These are phyloP conservation scores for Exophiala viscosa DNA, from an alignment of 2,329 filamentous ascomycete genomes.

Conservation along the genomic window DNA sequence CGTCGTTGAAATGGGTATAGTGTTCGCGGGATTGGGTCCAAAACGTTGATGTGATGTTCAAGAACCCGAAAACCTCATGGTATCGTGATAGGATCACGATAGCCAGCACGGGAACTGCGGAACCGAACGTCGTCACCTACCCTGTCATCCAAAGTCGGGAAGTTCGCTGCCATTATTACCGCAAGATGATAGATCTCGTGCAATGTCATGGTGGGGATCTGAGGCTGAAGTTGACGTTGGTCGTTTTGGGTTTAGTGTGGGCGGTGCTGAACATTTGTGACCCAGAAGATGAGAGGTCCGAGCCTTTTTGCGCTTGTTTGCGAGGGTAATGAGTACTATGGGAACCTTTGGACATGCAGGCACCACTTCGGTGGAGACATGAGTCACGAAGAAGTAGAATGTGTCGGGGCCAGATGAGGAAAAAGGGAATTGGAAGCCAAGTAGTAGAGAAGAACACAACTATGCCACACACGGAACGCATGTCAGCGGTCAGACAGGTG, in stretches of 20 bases:
- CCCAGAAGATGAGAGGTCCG: neutral
- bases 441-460: too few species aligned
- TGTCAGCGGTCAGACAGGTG: too few species aligned
- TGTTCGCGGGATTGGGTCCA: slow-evolving; percentile 20
- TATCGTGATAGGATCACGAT: neutral
- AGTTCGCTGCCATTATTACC: neutral
- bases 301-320: neutral
- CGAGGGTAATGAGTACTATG: neutral
- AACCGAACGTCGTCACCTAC: slow-evolving; percentile 18
- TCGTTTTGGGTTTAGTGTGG: slow-evolving; percentile 16
- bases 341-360: slow-evolving; percentile 9
- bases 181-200: neutral
- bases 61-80: neutral
- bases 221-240: slow-evolving; percentile 23
- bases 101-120: slow-evolving; percentile 6
- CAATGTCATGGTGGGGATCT: slow-evolving; percentile 11
- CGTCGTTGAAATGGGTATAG: slow-evolving; percentile 3
- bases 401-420: too few species aligned
- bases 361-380: slow-evolving; percentile 8
- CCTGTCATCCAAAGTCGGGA: slow-evolving; percentile 1
- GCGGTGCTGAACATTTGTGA: slow-evolving; percentile 20
- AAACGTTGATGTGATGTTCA: slow-evolving; percentile 17
- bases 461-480: too few species aligned
- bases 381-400: too few species aligned
- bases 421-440: too few species aligned